Conservation (phyloP, 2,329 filamentous ascomycete genomes). For the Hypoxylon sp. region DNA sequence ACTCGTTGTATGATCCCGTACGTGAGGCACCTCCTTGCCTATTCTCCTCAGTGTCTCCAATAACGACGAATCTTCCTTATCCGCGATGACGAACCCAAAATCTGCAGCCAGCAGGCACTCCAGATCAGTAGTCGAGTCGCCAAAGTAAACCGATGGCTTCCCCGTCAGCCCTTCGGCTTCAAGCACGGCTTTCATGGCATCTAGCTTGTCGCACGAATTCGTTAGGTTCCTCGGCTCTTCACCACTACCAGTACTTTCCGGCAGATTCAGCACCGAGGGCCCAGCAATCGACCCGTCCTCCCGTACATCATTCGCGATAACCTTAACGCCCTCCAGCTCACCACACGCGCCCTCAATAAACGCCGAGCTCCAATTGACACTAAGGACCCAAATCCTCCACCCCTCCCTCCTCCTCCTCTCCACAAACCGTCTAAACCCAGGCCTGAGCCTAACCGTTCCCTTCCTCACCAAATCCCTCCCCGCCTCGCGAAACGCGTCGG, state of each 20-base stretch:
- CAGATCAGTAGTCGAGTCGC: slow-evolving; percentile 71
- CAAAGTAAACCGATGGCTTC: slow-evolving; percentile 66
- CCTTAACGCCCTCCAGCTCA: slow-evolving; percentile 51
- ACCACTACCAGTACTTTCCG: neutral
- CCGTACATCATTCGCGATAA: slow-evolving; percentile 63
- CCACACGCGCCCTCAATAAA: slow-evolving; percentile 64
- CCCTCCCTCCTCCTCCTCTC: slow-evolving; percentile 43
- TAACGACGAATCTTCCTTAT: slow-evolving; percentile 53
- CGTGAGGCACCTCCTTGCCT: slow-evolving; percentile 53
- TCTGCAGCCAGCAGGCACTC: slow-evolving; percentile 64
- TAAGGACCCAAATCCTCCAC: slow-evolving; percentile 63
- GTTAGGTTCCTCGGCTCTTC: slow-evolving; percentile 53
- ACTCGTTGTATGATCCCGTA: slow-evolving; percentile 47
- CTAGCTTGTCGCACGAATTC: slow-evolving; percentile 64
- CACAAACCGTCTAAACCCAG: slow-evolving; percentile 59
- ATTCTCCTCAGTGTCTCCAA: slow-evolving; percentile 53
- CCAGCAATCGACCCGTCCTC: slow-evolving; percentile 60
- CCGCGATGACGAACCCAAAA: slow-evolving; percentile 64
- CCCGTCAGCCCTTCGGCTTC: slow-evolving; percentile 37
- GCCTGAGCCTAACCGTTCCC: slow-evolving; percentile 56
- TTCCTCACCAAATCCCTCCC: slow-evolving; percentile 57
- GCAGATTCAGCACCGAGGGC: slow-evolving; percentile 52
- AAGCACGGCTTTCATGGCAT: slow-evolving; percentile 57
- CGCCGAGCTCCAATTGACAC: slow-evolving; percentile 66
- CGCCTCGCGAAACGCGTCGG: slow-evolving; percentile 55